Evolutionary conservation across 306 rosid genomes (phyloP), one percentile per base, ranked within the genome.

Genomic region (Cucurbita maxima): DNA sequence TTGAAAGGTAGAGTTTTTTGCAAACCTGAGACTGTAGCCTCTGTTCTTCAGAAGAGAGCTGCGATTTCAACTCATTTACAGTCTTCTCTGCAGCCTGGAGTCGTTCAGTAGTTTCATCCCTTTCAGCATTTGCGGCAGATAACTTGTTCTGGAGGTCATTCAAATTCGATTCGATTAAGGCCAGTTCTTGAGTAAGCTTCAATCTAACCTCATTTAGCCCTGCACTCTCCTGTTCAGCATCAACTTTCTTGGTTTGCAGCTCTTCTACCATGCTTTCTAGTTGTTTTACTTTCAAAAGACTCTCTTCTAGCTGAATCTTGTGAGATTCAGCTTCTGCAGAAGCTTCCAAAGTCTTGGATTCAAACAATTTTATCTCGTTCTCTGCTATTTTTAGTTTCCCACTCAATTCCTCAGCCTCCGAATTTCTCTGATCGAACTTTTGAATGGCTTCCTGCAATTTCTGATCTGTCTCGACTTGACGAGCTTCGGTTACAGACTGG

Each of bases 11-110:
- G 68, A 20, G 14, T 56, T 51, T n/a, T 67, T 11, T 48, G 50
- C 81, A 51, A 82, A 95, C 99, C 99, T 95, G 93, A 59, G 92
- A 91, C 72, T 89, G 87, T 59, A 95, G 80, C 69, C 80, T 76
- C 81, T 91, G 85, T 73, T 80, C 84, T 76, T 95, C 96, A 22
- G 83, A 82, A 74, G 83, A 70, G 45, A 86, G 96, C 83, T 84
- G 84, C 41, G 71, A 77, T 20, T 52, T 79, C 64, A 91, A 82
- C 71, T 91, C 89, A 68, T 88, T 87, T 5, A 87, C 58, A 3
- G 79, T 78, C 81, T 82, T 83, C 81, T 82, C 85, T 10, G 81
- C 71, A 54, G 68, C 37, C 58, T 75, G 81, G 76, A 89, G 81
- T 69, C 84, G 83, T 83, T 84, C 86, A 75, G 52, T 75, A 38